Evolutionary conservation across 495 filamentous ascomycete genomes (phyloP), one percentile per base, ranked within the genome.

Genomic region (Tirmania nivea): DNA sequence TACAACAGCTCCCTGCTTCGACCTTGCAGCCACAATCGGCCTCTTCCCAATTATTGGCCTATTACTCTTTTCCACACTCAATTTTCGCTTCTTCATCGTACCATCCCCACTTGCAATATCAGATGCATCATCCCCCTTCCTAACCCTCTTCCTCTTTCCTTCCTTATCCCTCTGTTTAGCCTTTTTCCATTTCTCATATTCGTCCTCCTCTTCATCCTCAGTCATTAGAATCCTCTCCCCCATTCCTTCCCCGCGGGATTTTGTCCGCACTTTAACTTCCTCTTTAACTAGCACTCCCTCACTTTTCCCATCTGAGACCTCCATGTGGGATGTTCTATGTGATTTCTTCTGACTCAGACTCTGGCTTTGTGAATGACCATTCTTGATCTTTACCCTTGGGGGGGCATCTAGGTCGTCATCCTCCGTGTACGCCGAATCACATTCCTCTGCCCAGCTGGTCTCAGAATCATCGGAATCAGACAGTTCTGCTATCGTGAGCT

Each of bases 131-230:
- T 11, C 53, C 17, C 19, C 19, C 17, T 31, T 35, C 21, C 34
- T 20, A 42, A 48, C 54, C 34, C 19, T 50, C 34, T 47, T 47
- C 21, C 12, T 48, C 50, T 58, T 65, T 36, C 50, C 52, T 50
- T 55, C 54, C 35, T 39, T 51, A 10, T 31, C 21, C 35, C 45
- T 55, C 21, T 12, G 50, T 53, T 59, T 61, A 14, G 54, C 54
- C 51, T 60, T 64, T 31, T 35, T 35, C 47, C 51, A 60, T 55
- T 63, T 56, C 35, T 62, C 57, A 31, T 67, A 66, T 19, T 54
- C 56, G 31, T 71, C 62, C 2, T 67, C 63, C 6, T 51, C 52
- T 21, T 65, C 66, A 31, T 58, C 62, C 3, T 69, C 68, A 11
- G 65, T 63, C 55, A 63, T 59, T 11, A 62, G 21, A 12, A 62